Evolutionary conservation across 2,329 filamentous ascomycete genomes (phyloP), one percentile per base, ranked within the genome.

Genomic region (Pseudogymnoascus sp.): DNA sequence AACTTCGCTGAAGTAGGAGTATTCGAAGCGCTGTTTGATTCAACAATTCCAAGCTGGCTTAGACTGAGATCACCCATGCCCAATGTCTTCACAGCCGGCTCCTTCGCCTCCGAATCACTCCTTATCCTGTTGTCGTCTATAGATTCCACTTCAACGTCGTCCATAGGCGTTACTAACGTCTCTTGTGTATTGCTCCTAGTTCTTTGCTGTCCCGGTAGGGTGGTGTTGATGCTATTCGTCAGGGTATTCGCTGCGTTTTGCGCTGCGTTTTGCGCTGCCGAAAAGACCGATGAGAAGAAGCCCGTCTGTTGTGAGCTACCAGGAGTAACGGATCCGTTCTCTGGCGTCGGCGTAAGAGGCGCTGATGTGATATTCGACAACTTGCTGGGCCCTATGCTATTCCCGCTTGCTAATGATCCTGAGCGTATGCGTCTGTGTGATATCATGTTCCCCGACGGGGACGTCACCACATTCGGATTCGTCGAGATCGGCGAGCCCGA

Each of bases 201-300:
- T 67, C 76, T 78, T 69, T 79, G 79, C 61, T 76, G 75, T n/a
- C 78, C 77, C n/a, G 83, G 82, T 61, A 85, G 80, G 31, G 80
- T 80, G 3, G 81, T 83, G 72, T 86, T 93, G 56, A 97, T 87
- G 59, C 87, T 91, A 67, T 83, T 90, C 68, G 83, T 91, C 4
- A 93, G 74, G 16, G 85, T 86, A 67, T 80, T 91, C 13, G 93
- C 92, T 47, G 93, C 93, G 81, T 89, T 97, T 75, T 97, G 93
- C 13, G 93, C 92, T 44, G 93, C 93, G 81, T 89, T 97, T 75
- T 97, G 93, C 16, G 95, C 95, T 53, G 89, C 93, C 42, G 91
- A 93, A 67, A 99, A 86, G 72, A 99, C 90, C 26, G 90, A 93
- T 4, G 91, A 96, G 76, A 99, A 97, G 78, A 99, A 97, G 0